Percentiles rank a stretch among this genome's conserved stretches.
These are phyloP conservation scores for Fagopyrum homotropicum DNA, from an alignment of 148 eudicot genomes.

Conservation along the genomic window DNA sequence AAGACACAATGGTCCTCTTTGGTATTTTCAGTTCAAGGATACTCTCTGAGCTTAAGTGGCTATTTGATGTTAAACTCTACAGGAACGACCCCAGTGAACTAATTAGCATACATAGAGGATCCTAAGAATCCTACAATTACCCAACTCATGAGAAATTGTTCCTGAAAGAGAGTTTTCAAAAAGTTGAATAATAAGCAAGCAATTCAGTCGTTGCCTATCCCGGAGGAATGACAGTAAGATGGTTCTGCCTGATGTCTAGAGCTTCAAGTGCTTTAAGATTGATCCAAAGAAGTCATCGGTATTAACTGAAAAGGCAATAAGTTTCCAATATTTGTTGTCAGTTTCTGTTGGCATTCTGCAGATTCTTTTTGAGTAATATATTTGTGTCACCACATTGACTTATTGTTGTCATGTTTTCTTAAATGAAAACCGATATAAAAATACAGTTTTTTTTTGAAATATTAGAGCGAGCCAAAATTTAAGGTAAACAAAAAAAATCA, in stretches of 20 bases:
- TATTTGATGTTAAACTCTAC: slow-evolving; percentile 24
- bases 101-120: slow-evolving; percentile 35
- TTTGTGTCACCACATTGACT: no score
- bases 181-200: slow-evolving; percentile 44
- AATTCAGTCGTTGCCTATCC: slow-evolving; percentile 46
- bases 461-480: no score
- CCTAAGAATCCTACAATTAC: slow-evolving; percentile 51
- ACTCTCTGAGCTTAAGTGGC: no score
- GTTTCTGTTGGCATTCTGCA: no score
- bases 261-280: slow-evolving; percentile 34
- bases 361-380: no score
- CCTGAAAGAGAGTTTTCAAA: slow-evolving; percentile 44
- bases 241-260: slow-evolving; percentile 50
- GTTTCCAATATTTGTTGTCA: slow-evolving; percentile 33
- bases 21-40: no score
- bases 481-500: no score
- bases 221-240: slow-evolving; percentile 46
- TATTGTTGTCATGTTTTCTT: no score
- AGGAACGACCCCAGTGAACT: slow-evolving; percentile 57
- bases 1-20: no score
- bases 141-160: slow-evolving; percentile 52
- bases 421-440: no score
- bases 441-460: no score
- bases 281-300: slow-evolving; percentile 45
- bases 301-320: slow-evolving; percentile 34